Percentiles rank a stretch among this genome's conserved stretches.
Conservation (phyloP, 1,284 basidiomycete species). For the Apiotrichum sp. region DNA sequence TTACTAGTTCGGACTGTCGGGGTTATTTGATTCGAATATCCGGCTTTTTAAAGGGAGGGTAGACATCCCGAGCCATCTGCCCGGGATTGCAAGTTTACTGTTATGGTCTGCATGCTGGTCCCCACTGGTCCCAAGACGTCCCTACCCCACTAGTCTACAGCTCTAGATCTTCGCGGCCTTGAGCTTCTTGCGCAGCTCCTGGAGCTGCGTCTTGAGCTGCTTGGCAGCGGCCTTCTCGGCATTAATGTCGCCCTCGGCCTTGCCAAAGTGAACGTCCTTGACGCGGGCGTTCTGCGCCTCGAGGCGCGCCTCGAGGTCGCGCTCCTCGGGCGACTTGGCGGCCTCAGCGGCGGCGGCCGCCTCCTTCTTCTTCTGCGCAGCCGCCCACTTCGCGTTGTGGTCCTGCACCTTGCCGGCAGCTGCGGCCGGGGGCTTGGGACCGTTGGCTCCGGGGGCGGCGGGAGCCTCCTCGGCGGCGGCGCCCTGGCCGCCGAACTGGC, state of each 20-base stretch:
- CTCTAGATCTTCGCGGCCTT: conserved; percentile 27
- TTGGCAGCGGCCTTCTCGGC: conserved; percentile 53
- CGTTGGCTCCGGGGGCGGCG: conserved; percentile 26
- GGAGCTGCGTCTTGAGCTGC: conserved; percentile 61
- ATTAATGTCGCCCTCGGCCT: conserved; percentile 51
- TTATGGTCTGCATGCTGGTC: too few relatives aligned
- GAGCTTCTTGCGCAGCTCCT: conserved; percentile 47
- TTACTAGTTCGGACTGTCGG: too few relatives aligned
- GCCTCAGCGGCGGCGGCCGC: conserved; percentile 33
- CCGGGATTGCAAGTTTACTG: too few relatives aligned
- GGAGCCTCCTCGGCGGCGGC: conserved; percentile 41
- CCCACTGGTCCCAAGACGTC: too few relatives aligned
- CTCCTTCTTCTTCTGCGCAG: conserved; percentile 30
- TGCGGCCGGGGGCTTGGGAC: conserved; percentile 30
- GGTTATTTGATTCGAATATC: too few relatives aligned
- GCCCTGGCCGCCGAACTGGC: conserved; percentile 66
- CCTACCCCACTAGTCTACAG: not conserved
- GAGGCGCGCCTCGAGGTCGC: conserved; percentile 55
- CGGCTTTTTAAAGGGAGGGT: too few relatives aligned
- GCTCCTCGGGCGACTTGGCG: conserved; percentile 47
- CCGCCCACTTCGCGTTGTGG: conserved; percentile 29
- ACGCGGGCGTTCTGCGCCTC: conserved; percentile 67
- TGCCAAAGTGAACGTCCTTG: conserved; percentile 61
- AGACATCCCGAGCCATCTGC: too few relatives aligned
- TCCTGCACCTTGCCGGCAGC: conserved; percentile 31